Conservation (phyloP, 306 rosid species). For the Vachellia collinsii region DNA sequence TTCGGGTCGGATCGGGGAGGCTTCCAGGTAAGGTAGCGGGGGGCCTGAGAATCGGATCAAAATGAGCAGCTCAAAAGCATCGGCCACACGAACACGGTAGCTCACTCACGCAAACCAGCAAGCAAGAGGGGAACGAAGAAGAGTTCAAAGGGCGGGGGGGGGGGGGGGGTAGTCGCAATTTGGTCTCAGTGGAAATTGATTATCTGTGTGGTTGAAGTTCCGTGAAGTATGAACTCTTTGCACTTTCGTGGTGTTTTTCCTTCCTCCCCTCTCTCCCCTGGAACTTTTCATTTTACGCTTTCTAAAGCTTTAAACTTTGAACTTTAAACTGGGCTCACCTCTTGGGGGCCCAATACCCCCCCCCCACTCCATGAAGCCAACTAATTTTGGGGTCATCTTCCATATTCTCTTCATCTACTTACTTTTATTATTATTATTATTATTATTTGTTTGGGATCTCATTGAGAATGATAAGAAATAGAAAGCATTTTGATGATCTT, state of each 20-base stretch:
- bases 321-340: neutral
- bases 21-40: neutral
- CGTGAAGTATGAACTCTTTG: too few species aligned
- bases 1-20: neutral
- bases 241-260: neutral
- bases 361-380: too few species aligned
- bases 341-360: neutral
- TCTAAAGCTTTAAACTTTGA: neutral
- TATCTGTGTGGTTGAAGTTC: too few species aligned
- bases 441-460: too few species aligned
- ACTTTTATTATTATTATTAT: neutral
- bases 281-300: neutral
- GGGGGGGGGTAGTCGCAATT: too few species aligned
- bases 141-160: too few species aligned
- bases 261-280: neutral
- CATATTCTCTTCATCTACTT: too few species aligned
- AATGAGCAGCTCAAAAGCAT: neutral
- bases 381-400: too few species aligned
- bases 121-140: neutral
- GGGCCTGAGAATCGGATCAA: constrained; percentile 14
- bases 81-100: neutral
- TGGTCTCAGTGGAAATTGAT: too few species aligned
- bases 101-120: neutral
- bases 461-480: too few species aligned
- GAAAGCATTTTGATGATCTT: too few species aligned